phyloP scores from a whole-genome alignment of 2,329 filamentous ascomycete species.

The Ophiocordyceps sinensis region DNA sequence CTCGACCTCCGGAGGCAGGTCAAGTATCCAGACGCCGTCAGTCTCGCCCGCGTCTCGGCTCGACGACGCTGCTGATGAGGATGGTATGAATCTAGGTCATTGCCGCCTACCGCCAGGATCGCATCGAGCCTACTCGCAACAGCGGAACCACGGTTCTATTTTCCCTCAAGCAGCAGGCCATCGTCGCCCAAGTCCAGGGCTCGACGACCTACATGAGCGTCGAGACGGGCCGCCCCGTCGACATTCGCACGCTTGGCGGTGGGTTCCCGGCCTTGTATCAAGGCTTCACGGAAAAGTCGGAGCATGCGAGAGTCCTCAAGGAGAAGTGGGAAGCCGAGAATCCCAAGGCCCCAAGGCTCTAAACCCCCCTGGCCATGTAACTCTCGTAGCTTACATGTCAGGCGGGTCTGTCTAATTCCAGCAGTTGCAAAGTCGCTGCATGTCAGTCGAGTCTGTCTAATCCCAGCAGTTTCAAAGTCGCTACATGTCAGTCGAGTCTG shows the following conservation, averaged over 20 bases:
- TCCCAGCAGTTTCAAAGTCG: no score
- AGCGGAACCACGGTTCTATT: conserved; percentile 1
- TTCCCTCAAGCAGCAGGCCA: conserved; percentile 5
- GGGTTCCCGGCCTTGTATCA: neutral
- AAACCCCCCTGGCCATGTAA: no score
- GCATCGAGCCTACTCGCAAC: conserved; percentile 4
- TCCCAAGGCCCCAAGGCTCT: neutral
- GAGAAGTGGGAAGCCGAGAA: neutral
- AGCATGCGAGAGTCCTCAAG: neutral
- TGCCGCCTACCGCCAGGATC: conserved; percentile 3
- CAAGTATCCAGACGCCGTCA: conserved; percentile 7
- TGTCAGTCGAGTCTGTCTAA: no score
- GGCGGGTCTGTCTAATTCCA: no score
- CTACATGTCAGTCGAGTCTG: no score
- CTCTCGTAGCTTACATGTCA: neutral
- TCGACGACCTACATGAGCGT: conserved; percentile 1
- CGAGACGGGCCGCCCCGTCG: conserved; percentile 3
- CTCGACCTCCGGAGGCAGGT: conserved; percentile 9
- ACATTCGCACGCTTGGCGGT: neutral
- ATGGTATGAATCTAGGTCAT: conserved; percentile 2
- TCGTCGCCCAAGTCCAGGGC: conserved; percentile 3
- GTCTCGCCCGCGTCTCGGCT: neutral
- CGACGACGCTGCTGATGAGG: neutral
- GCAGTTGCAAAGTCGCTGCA: no score
- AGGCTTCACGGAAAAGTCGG: neutral